Base-by-base conservation (phyloP, 2,329 filamentous ascomycete genomes). In the Alternaria consortialis region DNA sequence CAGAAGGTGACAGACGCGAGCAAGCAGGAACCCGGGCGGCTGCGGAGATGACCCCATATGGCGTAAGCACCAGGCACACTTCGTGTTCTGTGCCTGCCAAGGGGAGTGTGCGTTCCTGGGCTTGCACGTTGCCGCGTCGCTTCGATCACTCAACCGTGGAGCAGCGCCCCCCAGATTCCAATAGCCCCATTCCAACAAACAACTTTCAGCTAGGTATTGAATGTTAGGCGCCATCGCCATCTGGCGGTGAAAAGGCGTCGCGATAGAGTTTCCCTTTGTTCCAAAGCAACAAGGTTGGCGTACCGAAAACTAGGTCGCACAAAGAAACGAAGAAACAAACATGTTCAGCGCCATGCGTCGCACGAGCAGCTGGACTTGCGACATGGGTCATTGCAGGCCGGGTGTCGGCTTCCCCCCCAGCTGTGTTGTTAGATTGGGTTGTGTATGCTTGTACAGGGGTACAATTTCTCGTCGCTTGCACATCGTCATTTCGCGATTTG, bases 31-130 rank as follows among this genome's bases (percentile, higher is more conserved):
- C 42, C 53, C 25, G 23, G 23, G 50, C 43, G 43, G 51, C 29
- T 47, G 29, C 51, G 50, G 56, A 55, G 43, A 59, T 59, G 43
- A 54, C 27, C 12, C 42, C 51, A n/a, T 25, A 42, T 20, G 17
- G 39, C 39, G 39, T 37, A 50, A 36, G 46, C 46, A 20, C 42
- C 48, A 27, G 27, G 32, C 15, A 44, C 42, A 48, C 23, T 44
- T 46, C 50, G 50, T 54, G 42, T 53, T 53, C 23, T 44, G 39
- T 58, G 34, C 40, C 40, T 53, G 44, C 39, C 48, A 53, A 58
- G 55, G 23, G 50, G 50, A 31, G 56, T 27, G 56, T 27, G 56
- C 36, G 37, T 52, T 54, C 29, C 43, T 58, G 42, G 46, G 34
- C 46, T 37, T 51, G 5, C 36, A 50, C 32, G 37, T 25, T 51